Evolutionary conservation across 139 green algal species (phyloP), one percentile per base, ranked within the genome.

Genomic region (Closterium sp.): DNA sequence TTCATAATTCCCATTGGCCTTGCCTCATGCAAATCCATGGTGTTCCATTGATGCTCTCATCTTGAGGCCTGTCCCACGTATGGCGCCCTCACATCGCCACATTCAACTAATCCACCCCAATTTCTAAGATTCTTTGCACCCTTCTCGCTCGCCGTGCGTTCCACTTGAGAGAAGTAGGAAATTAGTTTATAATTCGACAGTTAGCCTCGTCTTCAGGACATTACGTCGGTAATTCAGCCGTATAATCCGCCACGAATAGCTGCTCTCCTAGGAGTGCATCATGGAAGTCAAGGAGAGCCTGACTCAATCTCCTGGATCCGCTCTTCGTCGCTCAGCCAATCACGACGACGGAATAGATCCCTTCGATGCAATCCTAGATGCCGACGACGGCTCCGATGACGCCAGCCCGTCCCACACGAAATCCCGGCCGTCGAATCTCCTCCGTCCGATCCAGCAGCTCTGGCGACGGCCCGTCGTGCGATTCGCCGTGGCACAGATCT

Each of bases 401-500:
- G 55, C 55, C 16, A 76, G 55, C 55, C 55, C 55, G 12, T 76
- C 55, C 55, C 55, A 28, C 55, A 76, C 55, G 12, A 76, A 76
- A 76, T 76, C 55, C 9, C 55, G 55, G 55, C 55, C 55, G 55
- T 76, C 55, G 16, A 76, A 76, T 76, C 12, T 76, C 55, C 25
- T 76, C 9, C 55, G 55, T 76, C 55, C 55, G 12, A 28, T 76
- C 55, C 86, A 89, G 32, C n/a, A 43, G 30, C 86, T 84, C 32
- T 89, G 31, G n/a, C 55, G 32, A 84, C 55, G 31, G 19, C n/a
- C 87, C 34, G 21, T 91, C 81, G 25, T 83, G n/a, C 34, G 76
- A 35, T 91, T 91, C 35, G 33, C 34, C 33, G 81, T 83, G 31
- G 87, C 33, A n/a, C 87, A 91, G 35, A 33, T 91, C 33, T 83